Evolutionary conservation across 2,329 filamentous ascomycete genomes (phyloP).

Genomic region (Fusarium tupiense): DNA sequence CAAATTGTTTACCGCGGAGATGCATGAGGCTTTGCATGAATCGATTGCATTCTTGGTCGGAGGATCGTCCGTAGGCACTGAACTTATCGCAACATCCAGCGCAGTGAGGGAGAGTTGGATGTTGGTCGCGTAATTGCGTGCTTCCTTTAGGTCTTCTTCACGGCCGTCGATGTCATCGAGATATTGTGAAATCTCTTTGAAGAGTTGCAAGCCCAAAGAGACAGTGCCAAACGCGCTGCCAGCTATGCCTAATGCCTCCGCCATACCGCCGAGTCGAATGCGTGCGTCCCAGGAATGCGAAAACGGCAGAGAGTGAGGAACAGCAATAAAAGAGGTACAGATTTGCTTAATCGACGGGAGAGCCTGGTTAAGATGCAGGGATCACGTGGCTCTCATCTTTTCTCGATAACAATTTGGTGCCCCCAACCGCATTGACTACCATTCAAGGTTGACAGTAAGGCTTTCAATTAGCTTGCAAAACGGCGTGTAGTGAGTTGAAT

Average conservation of each 20-base stretch:
- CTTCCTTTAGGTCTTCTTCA: not conserved
- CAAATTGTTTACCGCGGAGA: accelerated
- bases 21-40: accelerated
- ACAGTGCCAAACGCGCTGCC: not conserved
- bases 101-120: accelerated
- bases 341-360: accelerated
- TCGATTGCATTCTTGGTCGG: not conserved
- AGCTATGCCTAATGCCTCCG: not conserved
- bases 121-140: not conserved
- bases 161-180: not conserved
- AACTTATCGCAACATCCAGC: not conserved
- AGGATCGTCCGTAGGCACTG: accelerated
- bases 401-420: too few relatives aligned
- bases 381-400: not conserved
- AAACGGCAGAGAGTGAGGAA: too few relatives aligned
- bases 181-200: not conserved
- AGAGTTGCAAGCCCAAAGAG: not conserved
- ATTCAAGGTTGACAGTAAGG: not conserved
- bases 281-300: too few relatives aligned
- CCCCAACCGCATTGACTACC: not conserved
- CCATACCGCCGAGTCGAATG: accelerated
- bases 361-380: not conserved
- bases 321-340: accelerated
- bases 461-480: too few relatives aligned
- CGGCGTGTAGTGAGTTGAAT: too few relatives aligned